These are phyloP conservation scores for Fusarium sp. DNA, from an alignment of 2,329 filamentous ascomycete genomes.

Conservation along the genomic window DNA sequence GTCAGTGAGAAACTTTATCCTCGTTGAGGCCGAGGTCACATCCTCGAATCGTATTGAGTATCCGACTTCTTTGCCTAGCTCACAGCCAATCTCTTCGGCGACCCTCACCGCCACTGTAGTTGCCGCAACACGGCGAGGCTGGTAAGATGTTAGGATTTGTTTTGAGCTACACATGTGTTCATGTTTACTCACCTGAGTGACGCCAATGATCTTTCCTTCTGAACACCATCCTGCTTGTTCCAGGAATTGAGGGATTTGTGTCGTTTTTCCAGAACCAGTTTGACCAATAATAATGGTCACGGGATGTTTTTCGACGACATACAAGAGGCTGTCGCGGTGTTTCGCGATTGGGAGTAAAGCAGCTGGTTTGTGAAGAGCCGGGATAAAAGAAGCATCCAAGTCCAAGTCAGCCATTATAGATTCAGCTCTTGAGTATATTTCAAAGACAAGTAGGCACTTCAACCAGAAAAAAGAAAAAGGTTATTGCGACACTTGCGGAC, in stretches of 20 bases:
- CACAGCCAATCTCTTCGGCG: constrained; percentile 88
- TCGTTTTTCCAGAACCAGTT: constrained; percentile 95
- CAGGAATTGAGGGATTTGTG: constrained; percentile 92
- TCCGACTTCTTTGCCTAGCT: constrained; percentile 89
- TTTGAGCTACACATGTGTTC: constrained; percentile 14
- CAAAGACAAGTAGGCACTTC: too few species aligned
- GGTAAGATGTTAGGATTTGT: constrained; percentile 25
- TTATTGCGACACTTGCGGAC: background rate
- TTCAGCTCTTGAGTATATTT: background rate
- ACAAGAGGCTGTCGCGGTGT: constrained; percentile 82
- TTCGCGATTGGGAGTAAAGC: constrained; percentile 88
- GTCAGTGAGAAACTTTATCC: constrained; percentile 96
- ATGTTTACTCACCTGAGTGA: constrained; percentile 80
- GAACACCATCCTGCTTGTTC: constrained; percentile 90
- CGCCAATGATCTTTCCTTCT: constrained; percentile 83
- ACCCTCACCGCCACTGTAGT: constrained; percentile 90
- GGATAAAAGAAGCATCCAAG: constrained; percentile 73
- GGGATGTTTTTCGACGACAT: constrained; percentile 84
- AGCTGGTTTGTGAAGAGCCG: constrained; percentile 86
- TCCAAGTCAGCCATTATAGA: constrained; percentile 67
- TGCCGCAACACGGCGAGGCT: constrained; percentile 91
- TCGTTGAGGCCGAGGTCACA: constrained; percentile 84
- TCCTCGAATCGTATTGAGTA: constrained; percentile 96
- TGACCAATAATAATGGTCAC: constrained; percentile 93
- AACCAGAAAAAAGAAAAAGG: background rate